Conservation (phyloP, 2,329 filamentous ascomycete species). For the Fusarium graminum region DNA sequence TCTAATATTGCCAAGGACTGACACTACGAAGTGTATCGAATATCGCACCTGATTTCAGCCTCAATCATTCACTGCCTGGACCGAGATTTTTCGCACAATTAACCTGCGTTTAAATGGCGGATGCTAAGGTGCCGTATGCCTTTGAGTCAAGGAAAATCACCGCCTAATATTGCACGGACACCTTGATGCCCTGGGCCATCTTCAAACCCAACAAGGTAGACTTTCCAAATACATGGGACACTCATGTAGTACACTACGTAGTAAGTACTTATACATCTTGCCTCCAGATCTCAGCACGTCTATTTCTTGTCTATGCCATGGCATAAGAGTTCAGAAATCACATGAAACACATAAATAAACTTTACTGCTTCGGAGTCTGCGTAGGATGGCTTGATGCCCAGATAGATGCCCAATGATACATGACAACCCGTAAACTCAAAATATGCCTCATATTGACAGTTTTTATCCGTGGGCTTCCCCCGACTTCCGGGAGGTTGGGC, state of each 20-base stretch:
- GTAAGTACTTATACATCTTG: background rate
- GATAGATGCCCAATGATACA: background rate
- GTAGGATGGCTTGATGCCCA: background rate
- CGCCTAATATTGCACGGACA: slow-evolving; percentile 16
- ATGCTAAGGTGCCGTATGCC: slow-evolving; percentile 10
- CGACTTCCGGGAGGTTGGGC: slow-evolving; percentile 24
- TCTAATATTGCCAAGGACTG: slow-evolving; percentile 16
- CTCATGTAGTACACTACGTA: background rate
- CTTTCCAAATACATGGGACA: slow-evolving; percentile 7
- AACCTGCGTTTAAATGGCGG: background rate
- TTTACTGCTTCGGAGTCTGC: background rate
- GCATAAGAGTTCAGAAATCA: background rate
- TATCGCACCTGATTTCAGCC: background rate
- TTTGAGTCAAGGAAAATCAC: slow-evolving; percentile 12
- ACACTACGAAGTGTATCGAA: background rate
- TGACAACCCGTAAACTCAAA: background rate
- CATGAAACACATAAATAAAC: background rate
- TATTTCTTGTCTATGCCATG: background rate
- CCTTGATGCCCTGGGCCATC: slow-evolving; percentile 1
- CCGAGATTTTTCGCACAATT: background rate
- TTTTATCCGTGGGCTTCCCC: slow-evolving; percentile 11
- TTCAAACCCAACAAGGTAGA: background rate
- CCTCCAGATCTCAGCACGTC: slow-evolving; percentile 4
- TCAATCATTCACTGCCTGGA: background rate
- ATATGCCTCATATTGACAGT: background rate